These are phyloP conservation scores for Trypanosoma congolense DNA, from an alignment of 208 protist genomes.

Conservation along the genomic window DNA sequence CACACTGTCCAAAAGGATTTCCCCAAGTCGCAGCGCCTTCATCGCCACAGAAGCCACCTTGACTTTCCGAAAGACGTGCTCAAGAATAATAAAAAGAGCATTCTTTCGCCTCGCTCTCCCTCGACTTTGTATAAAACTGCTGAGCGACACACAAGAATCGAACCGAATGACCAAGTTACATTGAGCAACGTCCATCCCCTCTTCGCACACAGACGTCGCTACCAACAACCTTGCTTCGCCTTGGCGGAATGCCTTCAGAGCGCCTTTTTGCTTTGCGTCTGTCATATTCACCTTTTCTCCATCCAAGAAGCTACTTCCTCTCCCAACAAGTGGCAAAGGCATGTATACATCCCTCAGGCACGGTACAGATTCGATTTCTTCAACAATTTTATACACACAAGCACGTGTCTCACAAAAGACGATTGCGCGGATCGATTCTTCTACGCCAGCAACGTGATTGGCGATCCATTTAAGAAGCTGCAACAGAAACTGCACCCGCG, in stretches of 20 bases:
- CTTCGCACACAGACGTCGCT: slow-evolving; percentile 66
- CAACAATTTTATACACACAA: slow-evolving; percentile 12
- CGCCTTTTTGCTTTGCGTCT: slow-evolving; percentile 24
- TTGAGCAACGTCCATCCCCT: slow-evolving; percentile 60
- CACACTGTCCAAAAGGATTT: neutral
- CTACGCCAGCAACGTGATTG: neutral
- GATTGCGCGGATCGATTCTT: slow-evolving; percentile 17
- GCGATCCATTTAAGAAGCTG: slow-evolving; percentile 14
- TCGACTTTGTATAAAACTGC: slow-evolving; percentile 60
- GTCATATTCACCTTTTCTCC: slow-evolving; percentile 37
- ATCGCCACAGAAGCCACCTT: slow-evolving; percentile 3
- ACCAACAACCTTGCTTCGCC: slow-evolving; percentile 51
- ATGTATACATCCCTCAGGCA: neutral
- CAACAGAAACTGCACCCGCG: slow-evolving; percentile 18
- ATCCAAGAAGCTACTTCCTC: slow-evolving; percentile 14
- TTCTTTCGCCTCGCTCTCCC: slow-evolving; percentile 44
- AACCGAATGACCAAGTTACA: slow-evolving; percentile 70
- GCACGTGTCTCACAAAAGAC: slow-evolving; percentile 33
- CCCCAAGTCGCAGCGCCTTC: slow-evolving; percentile 10
- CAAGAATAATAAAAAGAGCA: slow-evolving; percentile 44
- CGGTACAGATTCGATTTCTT: slow-evolving; percentile 11
- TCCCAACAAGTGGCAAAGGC: slow-evolving; percentile 30
- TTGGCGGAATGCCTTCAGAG: slow-evolving; percentile 31
- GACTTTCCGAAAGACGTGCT: neutral
- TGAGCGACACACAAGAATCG: slow-evolving; percentile 30